Percentiles rank a stretch among this genome's conserved stretches.
phyloP scores from a whole-genome alignment of 768 basidiomycete species.

The Hydnum rufescens region DNA sequence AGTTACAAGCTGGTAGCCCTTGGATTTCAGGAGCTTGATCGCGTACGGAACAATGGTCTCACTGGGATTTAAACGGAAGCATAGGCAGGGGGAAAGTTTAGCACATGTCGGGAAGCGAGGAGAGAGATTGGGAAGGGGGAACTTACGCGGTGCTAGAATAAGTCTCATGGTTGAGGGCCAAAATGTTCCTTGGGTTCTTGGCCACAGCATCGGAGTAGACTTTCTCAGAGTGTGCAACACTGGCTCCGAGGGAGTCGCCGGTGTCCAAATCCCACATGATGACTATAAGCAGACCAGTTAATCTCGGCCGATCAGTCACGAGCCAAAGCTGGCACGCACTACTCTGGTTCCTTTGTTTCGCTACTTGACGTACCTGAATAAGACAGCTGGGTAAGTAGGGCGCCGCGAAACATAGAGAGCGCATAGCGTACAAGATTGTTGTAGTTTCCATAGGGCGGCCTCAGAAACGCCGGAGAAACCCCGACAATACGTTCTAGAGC shows the following conservation, averaged over 20 bases:
- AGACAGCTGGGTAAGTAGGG: too few species aligned
- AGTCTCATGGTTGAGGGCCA: conserved; percentile 12
- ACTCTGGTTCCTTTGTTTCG: conserved; percentile 3
- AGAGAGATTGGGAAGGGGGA: neutral
- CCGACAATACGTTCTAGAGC: conserved; percentile 7
- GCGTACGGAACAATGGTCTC: conserved; percentile 5
- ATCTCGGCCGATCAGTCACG: neutral
- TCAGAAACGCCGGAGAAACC: conserved; percentile 8
- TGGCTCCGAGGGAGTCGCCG: conserved; percentile 5
- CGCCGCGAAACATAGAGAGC: too few species aligned
- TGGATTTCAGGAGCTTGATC: conserved; percentile 4
- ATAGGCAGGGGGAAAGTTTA: neutral
- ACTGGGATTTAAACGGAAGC: neutral
- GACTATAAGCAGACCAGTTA: conserved; percentile 1
- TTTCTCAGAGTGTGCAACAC: conserved; percentile 4
- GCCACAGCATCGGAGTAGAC: neutral
- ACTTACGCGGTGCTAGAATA: conserved; percentile 8
- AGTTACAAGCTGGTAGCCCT: conserved; percentile 11
- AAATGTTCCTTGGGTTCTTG: conserved; percentile 9
- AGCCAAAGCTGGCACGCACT: conserved; percentile 2
- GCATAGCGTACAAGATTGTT: conserved; percentile 9
- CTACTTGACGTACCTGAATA: conserved; percentile 8
- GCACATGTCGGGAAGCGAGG: too few species aligned
- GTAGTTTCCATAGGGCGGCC: conserved; percentile 10
- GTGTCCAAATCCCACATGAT: conserved; percentile 8